A percentile compares a stretch with the other conserved stretches of the same genome.
Conservation (phyloP, 2,329 filamentous ascomycete species). For the Penicillium italicum region DNA sequence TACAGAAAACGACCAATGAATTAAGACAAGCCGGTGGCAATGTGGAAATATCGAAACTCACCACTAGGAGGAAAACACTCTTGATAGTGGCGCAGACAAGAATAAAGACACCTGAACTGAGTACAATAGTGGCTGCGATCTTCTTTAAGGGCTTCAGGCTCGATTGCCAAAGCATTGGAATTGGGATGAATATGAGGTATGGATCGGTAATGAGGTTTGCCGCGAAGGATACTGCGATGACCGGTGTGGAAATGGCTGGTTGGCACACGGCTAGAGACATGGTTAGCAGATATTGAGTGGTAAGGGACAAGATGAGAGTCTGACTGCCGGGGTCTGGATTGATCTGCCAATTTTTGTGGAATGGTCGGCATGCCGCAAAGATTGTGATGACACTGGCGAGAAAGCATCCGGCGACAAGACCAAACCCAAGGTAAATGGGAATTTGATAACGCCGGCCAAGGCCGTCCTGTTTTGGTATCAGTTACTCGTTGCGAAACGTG, state of each 20-base stretch:
- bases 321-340: conserved; percentile 54
- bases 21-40: background rate
- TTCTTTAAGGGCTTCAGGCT: conserved; percentile 49
- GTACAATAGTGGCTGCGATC: conserved; percentile 49
- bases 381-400: conserved; percentile 48
- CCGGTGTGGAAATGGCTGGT: conserved; percentile 47
- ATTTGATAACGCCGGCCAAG: conserved; percentile 25
- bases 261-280: conserved; percentile 42
- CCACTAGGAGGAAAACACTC: conserved; percentile 47
- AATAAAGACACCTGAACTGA: conserved; percentile 52
- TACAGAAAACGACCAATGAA: conserved; percentile 2
- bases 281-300: background rate
- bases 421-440: conserved; percentile 50
- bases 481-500: background rate
- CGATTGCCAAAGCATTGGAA: conserved; percentile 54
- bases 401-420: conserved; percentile 46
- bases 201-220: conserved; percentile 55
- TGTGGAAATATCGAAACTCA: conserved; percentile 12
- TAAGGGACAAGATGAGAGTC: conserved; percentile 19
- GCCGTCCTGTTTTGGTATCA: conserved; percentile 19
- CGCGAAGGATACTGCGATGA: conserved; percentile 48
- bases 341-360: conserved; percentile 56
- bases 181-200: conserved; percentile 56
- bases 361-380: conserved; percentile 50
- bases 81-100: conserved; percentile 52